Evolutionary conservation across 176 grass and related monocot species (phyloP).

Genomic region (Triticum aestivum): IWGSC_CS_RefSeq_v2.1 NC_057806.1:313298301-313298800

Average conservation of each 20-base stretch:
- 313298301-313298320: constrained; percentile 46
- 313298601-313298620: constrained; percentile 55
- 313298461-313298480: constrained; percentile 62
- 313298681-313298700: constrained; percentile 73
- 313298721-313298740: constrained; percentile 56
- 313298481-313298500: constrained; percentile 48
- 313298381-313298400: constrained; percentile 41
- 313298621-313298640: constrained; percentile 55
- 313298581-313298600: constrained; percentile 65
- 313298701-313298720: constrained; percentile 48
- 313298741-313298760: constrained; percentile 30
- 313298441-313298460: constrained; percentile 70
- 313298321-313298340: constrained; percentile 50
- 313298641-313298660: constrained; percentile 56
- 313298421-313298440: constrained; percentile 48
- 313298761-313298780: constrained; percentile 68
- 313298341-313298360: constrained; percentile 34
- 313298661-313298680: constrained; percentile 76
- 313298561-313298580: constrained; percentile 53
- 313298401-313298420: constrained; percentile 49
- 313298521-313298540: constrained; percentile 23
- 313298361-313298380: constrained; percentile 54
- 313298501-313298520: constrained; percentile 66
- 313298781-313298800: constrained; percentile 70
- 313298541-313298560: constrained; percentile 46